Percentiles rank a stretch among this genome's conserved stretches.
phyloP scores from a whole-genome alignment of 2,329 filamentous ascomycete genomes.

The Colletotrichum sp. region DNA sequence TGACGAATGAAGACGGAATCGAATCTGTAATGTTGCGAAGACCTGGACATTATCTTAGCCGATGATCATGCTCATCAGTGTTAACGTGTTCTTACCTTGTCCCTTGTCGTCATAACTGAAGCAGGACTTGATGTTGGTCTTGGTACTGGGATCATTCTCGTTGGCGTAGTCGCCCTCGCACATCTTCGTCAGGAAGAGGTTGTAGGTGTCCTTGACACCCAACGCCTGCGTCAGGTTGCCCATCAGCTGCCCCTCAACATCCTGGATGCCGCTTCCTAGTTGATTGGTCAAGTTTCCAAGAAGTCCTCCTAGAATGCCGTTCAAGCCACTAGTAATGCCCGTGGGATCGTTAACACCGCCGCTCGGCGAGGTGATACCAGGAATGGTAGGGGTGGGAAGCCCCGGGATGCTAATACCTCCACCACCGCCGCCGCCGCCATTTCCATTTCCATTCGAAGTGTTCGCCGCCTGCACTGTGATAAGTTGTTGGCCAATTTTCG shows the following conservation, averaged over 20 bases:
- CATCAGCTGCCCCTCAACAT: slow-evolving; percentile 26
- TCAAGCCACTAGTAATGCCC: slow-evolving; percentile 15
- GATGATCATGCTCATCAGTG: too few relatives aligned
- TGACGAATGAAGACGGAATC: slow-evolving; percentile 25
- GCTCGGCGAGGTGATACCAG: not conserved
- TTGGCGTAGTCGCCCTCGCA: slow-evolving; percentile 25
- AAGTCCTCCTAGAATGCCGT: slow-evolving; percentile 15
- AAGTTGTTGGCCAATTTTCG: slow-evolving; percentile 21
- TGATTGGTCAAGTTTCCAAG: slow-evolving; percentile 22
- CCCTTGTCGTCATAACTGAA: slow-evolving; percentile 11
- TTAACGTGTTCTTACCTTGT: not conserved
- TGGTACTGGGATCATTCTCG: slow-evolving; percentile 7
- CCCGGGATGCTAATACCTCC: not conserved
- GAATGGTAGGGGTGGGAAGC: not conserved
- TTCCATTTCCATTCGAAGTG: not conserved
- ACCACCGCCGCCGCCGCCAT: not conserved
- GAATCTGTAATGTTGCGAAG: slow-evolving; percentile 24
- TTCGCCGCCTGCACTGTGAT: slow-evolving; percentile 17
- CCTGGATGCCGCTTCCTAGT: slow-evolving; percentile 22
- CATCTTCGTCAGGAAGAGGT: slow-evolving; percentile 23
- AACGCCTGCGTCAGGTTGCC: slow-evolving; percentile 23
- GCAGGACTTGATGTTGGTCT: slow-evolving; percentile 13
- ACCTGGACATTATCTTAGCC: slow-evolving; percentile 1
- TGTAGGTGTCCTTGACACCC: slow-evolving; percentile 26
- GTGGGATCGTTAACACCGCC: not conserved